Base-by-base conservation (phyloP, 148 eudicot genomes). In the Pharnaceum exiguum region DNA sequence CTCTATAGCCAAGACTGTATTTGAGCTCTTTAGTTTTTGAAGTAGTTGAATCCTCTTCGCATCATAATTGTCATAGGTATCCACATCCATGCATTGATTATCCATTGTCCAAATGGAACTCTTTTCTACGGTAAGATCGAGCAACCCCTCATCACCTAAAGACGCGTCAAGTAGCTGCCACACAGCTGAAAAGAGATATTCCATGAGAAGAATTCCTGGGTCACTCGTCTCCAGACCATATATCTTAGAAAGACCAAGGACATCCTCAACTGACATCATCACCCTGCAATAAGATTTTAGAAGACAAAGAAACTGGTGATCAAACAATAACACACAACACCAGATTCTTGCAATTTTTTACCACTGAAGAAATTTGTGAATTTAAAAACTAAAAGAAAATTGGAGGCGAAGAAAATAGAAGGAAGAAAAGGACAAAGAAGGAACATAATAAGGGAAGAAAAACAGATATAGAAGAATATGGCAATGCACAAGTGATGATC, bases 101-200 rank as follows among this genome's bases (percentile, higher is more conserved):
- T 48, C 69, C 25, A 63, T 53, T 35, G 64, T 59, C 95, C 91
- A 89, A 33, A 55, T 66, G 36, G 84, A 73, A 17, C 75, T 82
- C 63, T 71, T 79, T 66, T 85, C 95, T 13, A 71, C 65, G 54
- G 79, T 79, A 59, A 79, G 82, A 54, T 84, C 89, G 61, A 89
- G 65, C 58, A 88, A 73, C 57, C 89, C 95, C 74, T 89, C 96
- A 70, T 93, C 99, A 60, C 82, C 96, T 43, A 93, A 63, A 61
- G 93, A 75, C 47, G 87, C 95, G 52, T 93, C 99, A 53, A 93
- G 79, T 53, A 93, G 73, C 77, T 93, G 96, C 80, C 95, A 85
- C 46, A 86, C 79, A 57, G 74, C 71, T 21, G 89, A 65, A 64
- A 88, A 86, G 40, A 83, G 42, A 60, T 68, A 82, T 51, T 76